phyloP scores from a whole-genome alignment of 78 protist species.

The Blattamonas nauphoetae region DNA sequence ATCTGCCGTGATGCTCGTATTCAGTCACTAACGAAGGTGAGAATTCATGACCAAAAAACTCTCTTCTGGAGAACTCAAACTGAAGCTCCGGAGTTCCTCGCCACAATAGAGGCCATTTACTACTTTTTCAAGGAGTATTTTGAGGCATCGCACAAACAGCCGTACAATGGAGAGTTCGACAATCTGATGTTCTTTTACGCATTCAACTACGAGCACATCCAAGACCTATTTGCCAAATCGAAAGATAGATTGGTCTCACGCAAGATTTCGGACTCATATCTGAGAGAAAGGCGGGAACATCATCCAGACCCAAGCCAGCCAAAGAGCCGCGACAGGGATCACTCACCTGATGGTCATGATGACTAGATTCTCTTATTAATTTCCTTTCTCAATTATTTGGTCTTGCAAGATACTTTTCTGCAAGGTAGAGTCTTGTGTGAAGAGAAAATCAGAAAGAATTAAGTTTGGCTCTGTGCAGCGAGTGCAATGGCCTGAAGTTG shows the following conservation, averaged over 20 bases:
- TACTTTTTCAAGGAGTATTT: constrained; percentile 20
- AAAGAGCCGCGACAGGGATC: no score
- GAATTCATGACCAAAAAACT: constrained; percentile 1
- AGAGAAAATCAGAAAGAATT: no score
- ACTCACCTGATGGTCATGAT: no score
- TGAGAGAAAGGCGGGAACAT: background rate
- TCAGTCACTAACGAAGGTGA: background rate
- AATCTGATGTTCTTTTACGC: constrained; percentile 9
- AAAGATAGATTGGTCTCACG: background rate
- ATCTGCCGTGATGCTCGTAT: background rate
- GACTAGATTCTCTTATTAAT: no score
- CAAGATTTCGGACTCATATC: background rate
- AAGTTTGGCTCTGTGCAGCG: no score
- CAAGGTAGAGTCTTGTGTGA: no score
- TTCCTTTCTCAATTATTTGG: no score
- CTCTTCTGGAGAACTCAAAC: constrained; percentile 17
- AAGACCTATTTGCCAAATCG: background rate
- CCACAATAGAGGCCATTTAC: constrained; percentile 29
- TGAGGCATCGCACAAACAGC: background rate
- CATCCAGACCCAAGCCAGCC: no score
- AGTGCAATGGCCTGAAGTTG: no score
- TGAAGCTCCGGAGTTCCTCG: background rate
- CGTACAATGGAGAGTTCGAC: constrained; percentile 8
- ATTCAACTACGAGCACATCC: constrained; percentile 5
- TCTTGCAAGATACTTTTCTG: no score